Conservation (phyloP, 163 green algal species). For the Scenedesmus sp. region DNA sequence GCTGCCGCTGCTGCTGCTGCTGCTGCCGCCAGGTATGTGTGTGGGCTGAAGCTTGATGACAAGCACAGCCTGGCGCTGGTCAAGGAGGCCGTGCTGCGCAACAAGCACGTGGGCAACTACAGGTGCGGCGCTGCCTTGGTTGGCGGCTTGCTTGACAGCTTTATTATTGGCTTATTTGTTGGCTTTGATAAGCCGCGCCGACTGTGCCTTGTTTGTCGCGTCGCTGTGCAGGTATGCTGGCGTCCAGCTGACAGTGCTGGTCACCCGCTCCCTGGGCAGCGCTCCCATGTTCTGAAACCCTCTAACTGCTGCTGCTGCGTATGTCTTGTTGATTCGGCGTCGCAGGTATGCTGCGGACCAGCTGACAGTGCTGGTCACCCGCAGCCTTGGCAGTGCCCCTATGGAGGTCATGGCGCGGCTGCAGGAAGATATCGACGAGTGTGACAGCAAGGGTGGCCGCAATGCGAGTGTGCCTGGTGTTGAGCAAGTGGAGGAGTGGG, state of each 20-base stretch:
- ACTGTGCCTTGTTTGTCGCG: no score
- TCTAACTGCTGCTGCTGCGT: neutral
- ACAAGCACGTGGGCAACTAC: conserved; percentile 48
- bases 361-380: conserved; percentile 50
- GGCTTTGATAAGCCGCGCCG: no score
- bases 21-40: conserved; percentile 3
- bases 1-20: neutral
- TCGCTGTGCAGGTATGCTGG: neutral
- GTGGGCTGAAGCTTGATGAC: conserved; percentile 40
- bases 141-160: neutral
- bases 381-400: conserved; percentile 40
- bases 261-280: neutral
- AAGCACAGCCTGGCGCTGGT: conserved; percentile 45
- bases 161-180: no score
- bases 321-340: neutral
- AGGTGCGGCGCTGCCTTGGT: neutral
- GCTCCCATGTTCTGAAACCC: neutral
- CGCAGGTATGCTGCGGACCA: conserved; percentile 49
- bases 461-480: conserved; percentile 36
- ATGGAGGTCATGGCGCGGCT: conserved; percentile 47
- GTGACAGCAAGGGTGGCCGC: conserved; percentile 39
- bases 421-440: conserved; percentile 57
- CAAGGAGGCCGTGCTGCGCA: conserved; percentile 36
- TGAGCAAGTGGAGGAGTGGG: conserved; percentile 45
- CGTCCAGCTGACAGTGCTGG: conserved; percentile 29